Evolutionary conservation across 129 eudicot species (phyloP).

Genomic region (Ambrosia trifida): DNA sequence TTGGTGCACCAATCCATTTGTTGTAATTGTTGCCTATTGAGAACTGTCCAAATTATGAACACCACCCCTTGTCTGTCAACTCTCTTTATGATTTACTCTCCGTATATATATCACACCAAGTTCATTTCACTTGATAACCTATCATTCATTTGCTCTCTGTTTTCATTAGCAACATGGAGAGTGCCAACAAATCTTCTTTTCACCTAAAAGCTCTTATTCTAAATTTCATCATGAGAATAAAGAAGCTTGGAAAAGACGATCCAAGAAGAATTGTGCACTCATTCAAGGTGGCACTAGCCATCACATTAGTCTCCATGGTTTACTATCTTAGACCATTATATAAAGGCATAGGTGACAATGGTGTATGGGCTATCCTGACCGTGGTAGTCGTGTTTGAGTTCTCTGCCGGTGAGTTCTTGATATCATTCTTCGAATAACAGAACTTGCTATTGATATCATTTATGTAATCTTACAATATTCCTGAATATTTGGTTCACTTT

Average conservation of each 20-base stretch:
- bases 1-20: constrained; percentile 4
- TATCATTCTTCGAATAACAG: not conserved
- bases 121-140: constrained; percentile 27
- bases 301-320: constrained; percentile 63
- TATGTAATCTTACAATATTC: not conserved
- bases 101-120: constrained; percentile 30
- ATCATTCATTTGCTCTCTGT: constrained; percentile 22
- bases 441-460: not conserved
- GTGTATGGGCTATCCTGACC: constrained; percentile 86
- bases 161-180: constrained; percentile 20
- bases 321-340: constrained; percentile 64
- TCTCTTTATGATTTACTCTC: constrained; percentile 1
- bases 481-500: constrained; percentile 5
- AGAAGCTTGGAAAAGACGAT: constrained; percentile 59
- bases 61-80: not conserved
- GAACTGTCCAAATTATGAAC: constrained; percentile 19
- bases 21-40: not conserved
- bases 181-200: constrained; percentile 15
- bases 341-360: constrained; percentile 61
- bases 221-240: constrained; percentile 19
- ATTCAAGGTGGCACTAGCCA: constrained; percentile 69
- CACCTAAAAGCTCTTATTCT: constrained; percentile 30
- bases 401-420: constrained; percentile 64
- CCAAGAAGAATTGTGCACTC: constrained; percentile 79
- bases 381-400: constrained; percentile 85